phyloP scores from a whole-genome alignment of 2,329 filamentous ascomycete species.

The Catunica adiposa region DNA sequence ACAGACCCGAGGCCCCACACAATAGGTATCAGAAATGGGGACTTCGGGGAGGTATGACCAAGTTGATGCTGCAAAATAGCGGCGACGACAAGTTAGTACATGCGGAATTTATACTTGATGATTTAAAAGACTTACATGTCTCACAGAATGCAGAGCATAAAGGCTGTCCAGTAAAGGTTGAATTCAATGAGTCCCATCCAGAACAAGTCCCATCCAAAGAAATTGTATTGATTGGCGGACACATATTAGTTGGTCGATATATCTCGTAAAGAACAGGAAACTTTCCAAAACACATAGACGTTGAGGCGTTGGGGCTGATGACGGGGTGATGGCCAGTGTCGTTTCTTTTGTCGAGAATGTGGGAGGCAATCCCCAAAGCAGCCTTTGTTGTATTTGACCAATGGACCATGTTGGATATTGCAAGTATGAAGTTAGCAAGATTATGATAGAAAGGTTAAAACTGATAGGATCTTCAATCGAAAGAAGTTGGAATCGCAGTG shows the following conservation, averaged over 20 bases:
- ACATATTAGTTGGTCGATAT: slow-evolving; percentile 2
- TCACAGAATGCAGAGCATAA: slow-evolving; percentile 10
- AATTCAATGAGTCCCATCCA: slow-evolving; percentile 1
- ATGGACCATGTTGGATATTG: neutral
- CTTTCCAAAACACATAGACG: neutral
- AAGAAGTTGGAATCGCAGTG: no score
- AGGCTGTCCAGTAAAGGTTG: neutral
- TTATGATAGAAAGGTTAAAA: neutral
- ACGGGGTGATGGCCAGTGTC: neutral
- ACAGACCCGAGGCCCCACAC: slow-evolving; percentile 4
- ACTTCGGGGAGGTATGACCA: slow-evolving; percentile 13
- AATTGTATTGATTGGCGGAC: slow-evolving; percentile 4
- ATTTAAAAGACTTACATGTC: neutral
- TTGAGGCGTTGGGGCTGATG: neutral
- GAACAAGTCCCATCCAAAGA: slow-evolving; percentile 5
- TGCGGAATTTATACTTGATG: neutral
- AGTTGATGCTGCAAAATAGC: neutral
- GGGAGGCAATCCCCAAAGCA: neutral
- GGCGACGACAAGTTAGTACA: neutral
- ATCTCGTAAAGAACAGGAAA: slow-evolving; percentile 2
- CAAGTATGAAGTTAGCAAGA: neutral
- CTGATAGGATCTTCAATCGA: neutral
- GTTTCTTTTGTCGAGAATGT: neutral
- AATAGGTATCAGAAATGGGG: slow-evolving; percentile 6
- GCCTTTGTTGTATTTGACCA: neutral